phyloP scores from a whole-genome alignment of 352 stramenopile genomes.

The Lagenidium giganteum region DNA sequence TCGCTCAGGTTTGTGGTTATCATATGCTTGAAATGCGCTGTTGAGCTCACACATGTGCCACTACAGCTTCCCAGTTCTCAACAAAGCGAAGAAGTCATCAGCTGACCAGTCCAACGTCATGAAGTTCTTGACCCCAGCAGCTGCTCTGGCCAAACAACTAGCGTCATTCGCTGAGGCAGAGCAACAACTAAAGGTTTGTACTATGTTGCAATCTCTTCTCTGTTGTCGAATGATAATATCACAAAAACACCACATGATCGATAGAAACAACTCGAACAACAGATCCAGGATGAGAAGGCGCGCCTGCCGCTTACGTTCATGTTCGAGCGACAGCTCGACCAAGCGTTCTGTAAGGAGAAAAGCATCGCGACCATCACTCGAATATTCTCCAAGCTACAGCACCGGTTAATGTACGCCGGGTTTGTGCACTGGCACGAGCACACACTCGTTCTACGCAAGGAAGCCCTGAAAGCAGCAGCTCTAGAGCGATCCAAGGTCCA shows the following conservation, averaged over 20 bases:
- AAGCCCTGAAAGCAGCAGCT: constrained; percentile 22
- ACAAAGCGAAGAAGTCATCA: too few species aligned
- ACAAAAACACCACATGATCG: constrained; percentile 1
- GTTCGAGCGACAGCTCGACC: constrained; percentile 65
- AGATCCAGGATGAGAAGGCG: constrained; percentile 51
- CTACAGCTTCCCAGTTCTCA: constrained; percentile 15
- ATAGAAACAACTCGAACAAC: constrained; percentile 3
- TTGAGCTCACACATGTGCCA: neutral
- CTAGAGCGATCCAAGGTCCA: constrained; percentile 24
- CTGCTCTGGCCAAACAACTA: too few species aligned
- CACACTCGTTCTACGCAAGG: constrained; percentile 3
- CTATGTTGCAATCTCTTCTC: too few species aligned
- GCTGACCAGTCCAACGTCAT: too few species aligned
- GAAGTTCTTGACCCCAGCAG: too few species aligned
- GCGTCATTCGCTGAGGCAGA: constrained; percentile 5
- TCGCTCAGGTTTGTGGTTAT: constrained; percentile 21
- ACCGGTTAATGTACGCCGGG: constrained; percentile 38
- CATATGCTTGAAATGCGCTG: constrained; percentile 1
- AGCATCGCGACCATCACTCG: constrained; percentile 41
- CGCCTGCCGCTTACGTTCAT: constrained; percentile 63
- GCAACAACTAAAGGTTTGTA: constrained; percentile 14
- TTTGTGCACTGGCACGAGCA: constrained; percentile 38
- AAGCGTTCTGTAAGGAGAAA: constrained; percentile 49
- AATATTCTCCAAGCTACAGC: constrained; percentile 71
- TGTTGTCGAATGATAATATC: too few species aligned